Evolutionary conservation across 2,329 filamentous ascomycete species (phyloP), one percentile per base, ranked within the genome.

Genomic region (Clarireedia homoeocarpa): DNA sequence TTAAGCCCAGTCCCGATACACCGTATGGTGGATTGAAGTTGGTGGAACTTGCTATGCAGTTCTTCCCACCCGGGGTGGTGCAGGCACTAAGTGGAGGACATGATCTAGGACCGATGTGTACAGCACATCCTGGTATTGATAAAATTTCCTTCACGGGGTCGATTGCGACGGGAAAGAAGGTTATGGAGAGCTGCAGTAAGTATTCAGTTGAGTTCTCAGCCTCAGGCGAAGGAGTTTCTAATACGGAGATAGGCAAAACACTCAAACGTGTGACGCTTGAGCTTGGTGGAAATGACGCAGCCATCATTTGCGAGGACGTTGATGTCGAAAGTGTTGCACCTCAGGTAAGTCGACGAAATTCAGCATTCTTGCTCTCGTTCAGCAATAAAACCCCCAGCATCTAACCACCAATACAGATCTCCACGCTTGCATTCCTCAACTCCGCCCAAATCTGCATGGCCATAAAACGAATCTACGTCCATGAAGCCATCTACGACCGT

Each of bases 131-230:
- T 1, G 75, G 72, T 12, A 77, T 83, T 62, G 73, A 75, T 53
- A 82, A 82, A 69, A 78, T 84, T 65, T 77, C 71, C 57, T 84
- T 84, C 64, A 84, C 80, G 0, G 80, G 81, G 2, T 81, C 79
- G 1, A 78, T 72, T 5, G 67, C 72, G 4, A 81, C 79, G 0
- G 66, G 78, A 61, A 75, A 76, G 60, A 71, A 70, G 47, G 74
- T 81, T 42, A 75, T 79, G 72, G 73, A 71, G 36, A 74, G 53
- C 24, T 55, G 53, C 45, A 34, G 24, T 48, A 47, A 47, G 44
- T 24, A 20, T 17, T 42, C 5, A 5, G 7, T 12, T 34, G 30
- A 34, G n/a, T 42, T 20, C 15, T 17, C 39, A 20, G 15, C 9
- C 6, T 14, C 17, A 2, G n/a, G 39, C 5, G 15, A 17, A 15